These are phyloP conservation scores for Psilocybe azurescens DNA, from an alignment of 768 basidiomycete genomes.

Conservation along the genomic window DNA sequence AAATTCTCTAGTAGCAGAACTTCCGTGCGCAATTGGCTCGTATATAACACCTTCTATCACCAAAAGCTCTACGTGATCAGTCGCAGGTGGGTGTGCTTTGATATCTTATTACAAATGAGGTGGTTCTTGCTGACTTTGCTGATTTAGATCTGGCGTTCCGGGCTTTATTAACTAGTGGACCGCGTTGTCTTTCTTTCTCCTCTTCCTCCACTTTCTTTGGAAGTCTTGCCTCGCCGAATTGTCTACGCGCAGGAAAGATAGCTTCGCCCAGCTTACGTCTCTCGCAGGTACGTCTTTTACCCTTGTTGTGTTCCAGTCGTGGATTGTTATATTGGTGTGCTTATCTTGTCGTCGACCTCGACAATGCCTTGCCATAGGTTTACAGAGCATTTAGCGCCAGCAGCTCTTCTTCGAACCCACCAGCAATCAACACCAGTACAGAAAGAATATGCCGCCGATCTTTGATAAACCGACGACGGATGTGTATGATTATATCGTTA, in stretches of 20 bases:
- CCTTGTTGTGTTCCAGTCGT: background rate
- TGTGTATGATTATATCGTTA: slow-evolving; percentile 84
- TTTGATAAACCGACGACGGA: slow-evolving; percentile 62
- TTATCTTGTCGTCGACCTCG: too few relatives aligned
- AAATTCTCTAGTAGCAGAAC: too few relatives aligned
- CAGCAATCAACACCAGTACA: slow-evolving; percentile 22
- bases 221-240: background rate
- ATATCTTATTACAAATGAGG: slow-evolving; percentile 11
- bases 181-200: slow-evolving; percentile 1
- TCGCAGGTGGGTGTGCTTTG: background rate
- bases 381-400: slow-evolving; percentile 42
- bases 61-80: background rate
- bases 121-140: slow-evolving; percentile 7
- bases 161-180: slow-evolving; percentile 8
- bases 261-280: slow-evolving; percentile 22
- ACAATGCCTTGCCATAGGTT: slow-evolving; percentile 13
- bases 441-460: slow-evolving; percentile 72
- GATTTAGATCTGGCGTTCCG: slow-evolving; percentile 27
- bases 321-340: background rate
- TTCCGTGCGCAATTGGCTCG: background rate
- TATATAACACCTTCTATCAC: slow-evolving; percentile 8
- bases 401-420: slow-evolving; percentile 9
- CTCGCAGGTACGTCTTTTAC: slow-evolving; percentile 23
- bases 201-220: slow-evolving; percentile 11
- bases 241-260: slow-evolving; percentile 5